Conservation (phyloP, 2,329 filamentous ascomycete species). For the Colletotrichum viniferum region DNA sequence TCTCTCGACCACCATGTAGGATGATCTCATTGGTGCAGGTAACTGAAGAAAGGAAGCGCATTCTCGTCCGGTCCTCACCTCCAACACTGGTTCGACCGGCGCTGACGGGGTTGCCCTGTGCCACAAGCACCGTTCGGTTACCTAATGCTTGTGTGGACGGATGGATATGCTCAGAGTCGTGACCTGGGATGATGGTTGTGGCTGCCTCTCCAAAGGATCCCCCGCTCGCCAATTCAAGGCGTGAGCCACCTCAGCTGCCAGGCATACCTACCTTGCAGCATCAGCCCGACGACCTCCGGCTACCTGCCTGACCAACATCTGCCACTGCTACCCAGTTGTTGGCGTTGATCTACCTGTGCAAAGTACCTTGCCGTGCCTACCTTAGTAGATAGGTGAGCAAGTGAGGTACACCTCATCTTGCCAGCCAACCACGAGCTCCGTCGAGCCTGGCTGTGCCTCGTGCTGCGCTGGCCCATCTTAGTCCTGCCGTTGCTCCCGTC, state of each 20-base stretch:
- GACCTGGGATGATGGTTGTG: background rate
- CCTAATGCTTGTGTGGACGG: background rate
- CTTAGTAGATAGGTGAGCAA: background rate
- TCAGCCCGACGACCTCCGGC: background rate
- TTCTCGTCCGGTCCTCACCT: background rate
- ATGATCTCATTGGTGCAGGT: background rate
- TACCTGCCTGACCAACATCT: background rate
- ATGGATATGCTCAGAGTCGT: background rate
- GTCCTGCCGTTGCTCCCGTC: slow-evolving; percentile 8
- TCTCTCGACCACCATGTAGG: background rate
- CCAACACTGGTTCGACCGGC: background rate
- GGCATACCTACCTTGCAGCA: background rate
- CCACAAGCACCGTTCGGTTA: background rate
- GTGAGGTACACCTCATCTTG: background rate
- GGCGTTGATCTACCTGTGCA: background rate
- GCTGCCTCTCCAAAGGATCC: background rate
- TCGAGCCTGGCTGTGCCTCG: background rate
- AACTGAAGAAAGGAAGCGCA: slow-evolving; percentile 13
- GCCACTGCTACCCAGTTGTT: background rate
- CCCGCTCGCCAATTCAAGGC: background rate
- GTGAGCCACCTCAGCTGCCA: background rate
- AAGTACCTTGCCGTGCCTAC: background rate
- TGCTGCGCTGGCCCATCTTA: background rate
- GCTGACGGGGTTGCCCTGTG: background rate
- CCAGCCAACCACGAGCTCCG: background rate